These are phyloP conservation scores for Soucietia sequanensis DNA, from an alignment of 805 yeast species.

Conservation along the genomic window DNA sequence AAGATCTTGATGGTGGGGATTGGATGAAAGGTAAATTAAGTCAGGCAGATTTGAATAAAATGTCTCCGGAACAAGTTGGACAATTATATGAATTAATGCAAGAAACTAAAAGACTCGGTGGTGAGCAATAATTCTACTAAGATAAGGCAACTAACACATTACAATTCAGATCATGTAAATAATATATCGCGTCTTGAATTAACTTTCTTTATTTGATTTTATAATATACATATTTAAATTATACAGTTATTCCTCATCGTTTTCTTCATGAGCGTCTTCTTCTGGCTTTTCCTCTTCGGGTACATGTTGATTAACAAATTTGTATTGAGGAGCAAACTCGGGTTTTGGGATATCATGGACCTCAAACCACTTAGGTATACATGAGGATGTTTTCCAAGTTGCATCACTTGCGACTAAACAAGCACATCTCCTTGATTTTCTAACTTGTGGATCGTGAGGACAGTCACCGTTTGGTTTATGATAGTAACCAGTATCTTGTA, in stretches of 20 bases:
- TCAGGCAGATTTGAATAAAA: conserved; percentile 64
- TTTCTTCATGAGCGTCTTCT: conserved; percentile 7
- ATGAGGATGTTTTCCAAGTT: conserved; percentile 67
- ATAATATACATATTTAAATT: conserved; percentile 1
- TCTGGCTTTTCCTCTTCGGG: conserved; percentile 7
- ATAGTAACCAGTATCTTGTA: conserved; percentile 73
- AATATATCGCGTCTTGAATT: no score
- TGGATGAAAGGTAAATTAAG: conserved; percentile 52
- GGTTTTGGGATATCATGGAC: conserved; percentile 12
- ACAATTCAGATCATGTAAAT: neutral
- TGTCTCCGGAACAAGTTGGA: conserved; percentile 87
- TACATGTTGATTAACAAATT: conserved; percentile 11
- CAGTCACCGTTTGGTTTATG: conserved; percentile 75
- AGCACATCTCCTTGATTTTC: conserved; percentile 55
- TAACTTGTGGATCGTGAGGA: conserved; percentile 57
- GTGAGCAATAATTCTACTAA: conserved; percentile 1
- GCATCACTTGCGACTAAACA: conserved; percentile 67
- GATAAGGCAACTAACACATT: neutral
- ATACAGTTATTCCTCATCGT: conserved; percentile 5
- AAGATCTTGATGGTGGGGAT: conserved; percentile 48
- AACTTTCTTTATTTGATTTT: neutral
- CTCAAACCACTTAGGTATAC: conserved; percentile 51
- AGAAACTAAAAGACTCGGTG: conserved; percentile 50
- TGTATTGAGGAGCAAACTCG: conserved; percentile 5
- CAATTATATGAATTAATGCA: conserved; percentile 80